Evolutionary conservation across 306 rosid species (phyloP).

Genomic region (Mimosa bimucronata): DNA sequence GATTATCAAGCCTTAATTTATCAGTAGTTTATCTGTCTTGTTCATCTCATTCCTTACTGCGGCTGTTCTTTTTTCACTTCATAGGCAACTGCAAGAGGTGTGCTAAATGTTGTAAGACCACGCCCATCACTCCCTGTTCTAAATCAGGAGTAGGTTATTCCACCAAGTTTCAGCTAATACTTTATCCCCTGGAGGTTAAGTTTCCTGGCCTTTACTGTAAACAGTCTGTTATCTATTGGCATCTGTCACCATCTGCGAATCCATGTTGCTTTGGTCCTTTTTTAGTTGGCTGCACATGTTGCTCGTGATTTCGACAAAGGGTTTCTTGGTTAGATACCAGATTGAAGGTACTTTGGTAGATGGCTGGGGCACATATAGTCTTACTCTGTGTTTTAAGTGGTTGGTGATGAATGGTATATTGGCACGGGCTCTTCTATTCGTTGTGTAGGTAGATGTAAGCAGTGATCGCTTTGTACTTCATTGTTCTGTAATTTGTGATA

Average conservation of each 20-base stretch:
- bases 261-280: not conserved
- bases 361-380: not conserved
- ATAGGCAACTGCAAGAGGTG: slow-evolving; percentile 97
- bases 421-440: not conserved
- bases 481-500: not conserved
- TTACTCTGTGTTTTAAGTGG: not conserved
- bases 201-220: not conserved
- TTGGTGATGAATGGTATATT: not conserved
- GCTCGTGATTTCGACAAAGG: not conserved
- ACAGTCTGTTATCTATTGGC: not conserved
- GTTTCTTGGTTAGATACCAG: not conserved
- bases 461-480: not conserved
- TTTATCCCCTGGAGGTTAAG: not conserved
- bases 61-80: slow-evolving; percentile 25
- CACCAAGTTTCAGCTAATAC: not conserved
- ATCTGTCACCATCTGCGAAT: not conserved
- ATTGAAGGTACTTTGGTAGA: not conserved
- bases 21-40: slow-evolving; percentile 19
- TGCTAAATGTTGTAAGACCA: slow-evolving; percentile 27
- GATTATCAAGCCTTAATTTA: not conserved
- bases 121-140: slow-evolving; percentile 33
- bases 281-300: not conserved
- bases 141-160: slow-evolving; percentile 42
- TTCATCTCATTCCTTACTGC: slow-evolving; percentile 12
- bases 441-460: not conserved